Base-by-base conservation (phyloP, 176 grass and related monocot species). In the Alloteropsis semialata region DNA sequence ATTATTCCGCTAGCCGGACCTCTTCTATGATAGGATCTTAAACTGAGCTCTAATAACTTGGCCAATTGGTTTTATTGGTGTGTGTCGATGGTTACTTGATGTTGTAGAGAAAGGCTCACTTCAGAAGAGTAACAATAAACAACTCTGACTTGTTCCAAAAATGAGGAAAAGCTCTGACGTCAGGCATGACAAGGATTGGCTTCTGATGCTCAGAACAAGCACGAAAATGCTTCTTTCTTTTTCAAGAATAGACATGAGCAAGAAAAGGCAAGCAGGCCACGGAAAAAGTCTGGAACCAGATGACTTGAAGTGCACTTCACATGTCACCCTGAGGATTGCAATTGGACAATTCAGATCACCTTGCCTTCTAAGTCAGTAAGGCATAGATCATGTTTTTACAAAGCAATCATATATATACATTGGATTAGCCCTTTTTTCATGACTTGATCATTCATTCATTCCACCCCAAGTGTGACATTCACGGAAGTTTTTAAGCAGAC, bases 281-380 rank as follows among this genome's bases (percentile, higher is more conserved):
- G 27, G 10, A 28, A 42, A 29, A 67, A 17, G n/a, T 49, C 17
- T 50, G 22, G 2, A 32, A 46, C 5, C 37, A 58, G 3, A 50
- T 28, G 42, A 58, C 68, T 84, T 79, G 21, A 34, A 79, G 81
- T 58, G 85, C 53, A 73, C 67, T 74, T 67, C 38, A 74, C 29
- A 58, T 74, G 58, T 36, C 59, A 67, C 56, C 37, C 2, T 19
- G 39, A n/a, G 50, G 17, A 46, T 65, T 50, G 32, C 27, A 39
- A 29, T 19, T 30, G 51, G 69, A 72, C 41, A n/a, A 24, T n/a
- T 68, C n/a, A 18, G 12, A 33, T 60, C 39, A 62, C 33, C 59
- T 84, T 76, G 60, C 5, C 48, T 76, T 75, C 32, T 14, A 84
- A 53, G 34, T 61, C 45, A 55, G 78, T 24, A 64, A 16, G 72